Base-by-base conservation (phyloP, 768 basidiomycete species). In the Termitomyces sp. region DNA sequence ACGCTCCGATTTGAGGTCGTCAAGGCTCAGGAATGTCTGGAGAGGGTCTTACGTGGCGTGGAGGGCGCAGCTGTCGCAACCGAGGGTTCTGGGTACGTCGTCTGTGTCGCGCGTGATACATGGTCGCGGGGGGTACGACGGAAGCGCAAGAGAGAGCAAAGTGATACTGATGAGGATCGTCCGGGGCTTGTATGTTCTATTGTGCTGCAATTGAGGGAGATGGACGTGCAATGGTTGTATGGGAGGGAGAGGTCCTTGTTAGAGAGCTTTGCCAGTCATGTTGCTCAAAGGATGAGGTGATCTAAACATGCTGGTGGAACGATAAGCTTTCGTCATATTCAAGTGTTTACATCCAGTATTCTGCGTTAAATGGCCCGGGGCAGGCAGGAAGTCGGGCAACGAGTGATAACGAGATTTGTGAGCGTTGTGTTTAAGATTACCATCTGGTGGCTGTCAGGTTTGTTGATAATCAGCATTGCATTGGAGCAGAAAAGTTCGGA, bases 91-190 rank as follows among this genome's bases (percentile, higher is more conserved):
- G 2, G 9, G 0, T 59, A 69, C 20, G 51, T 73, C 13, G 69
- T 77, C 16, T 59, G 39, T 9, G 73, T 71, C 13, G 47, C 60
- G 6, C 62, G 68, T n/a, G 73, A 86, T 57, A 84, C 83, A 1
- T 91, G 90, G 90, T 85, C 88, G 0, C 78, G 90, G 12, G 76
- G 79, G 9, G 88, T 84, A 2, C 76, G 88, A 18, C 72, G 85
- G 64, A 78, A 77, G 64, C 64, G 68, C 9, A 76, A 76, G 60
- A 66, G 63, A 10, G 44, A 57, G 34, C 60, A 56, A 24, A 37
- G 18, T n/a, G 22, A 44, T 8, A 9, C 36, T 26, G 20, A 16
- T 22, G 51, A 33, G 8, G 37, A 41, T n/a, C 20, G 46, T 36
- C 41, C 58, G 49, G 65, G 46, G 20, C 54, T 65, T 16, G 55